A percentile compares a stretch with the other conserved stretches of the same genome.
These are phyloP conservation scores for Chaetomium fimeti DNA, from an alignment of 495 filamentous ascomycete genomes.

Conservation along the genomic window DNA sequence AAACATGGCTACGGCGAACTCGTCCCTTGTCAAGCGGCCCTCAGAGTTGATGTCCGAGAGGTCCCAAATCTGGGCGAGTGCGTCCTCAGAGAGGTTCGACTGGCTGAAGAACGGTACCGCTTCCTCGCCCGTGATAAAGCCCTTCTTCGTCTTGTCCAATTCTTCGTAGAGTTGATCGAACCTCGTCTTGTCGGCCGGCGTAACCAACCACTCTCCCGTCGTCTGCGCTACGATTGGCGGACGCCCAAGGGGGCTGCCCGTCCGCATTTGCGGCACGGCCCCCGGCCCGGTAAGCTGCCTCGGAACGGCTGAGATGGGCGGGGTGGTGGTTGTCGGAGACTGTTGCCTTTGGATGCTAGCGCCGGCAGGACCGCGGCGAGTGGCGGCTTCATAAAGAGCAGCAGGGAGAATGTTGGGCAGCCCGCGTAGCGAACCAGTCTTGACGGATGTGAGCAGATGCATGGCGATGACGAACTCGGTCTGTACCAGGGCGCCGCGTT, in stretches of 20 bases:
- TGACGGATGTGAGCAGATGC: slow-evolving; percentile 90
- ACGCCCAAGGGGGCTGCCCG: slow-evolving; percentile 68
- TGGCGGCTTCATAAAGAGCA: slow-evolving; percentile 87
- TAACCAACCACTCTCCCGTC: slow-evolving; percentile 81
- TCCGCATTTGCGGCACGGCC: slow-evolving; percentile 46
- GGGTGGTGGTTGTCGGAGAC: slow-evolving; percentile 38
- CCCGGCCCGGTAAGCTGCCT: slow-evolving; percentile 49
- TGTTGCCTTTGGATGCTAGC: slow-evolving; percentile 35
- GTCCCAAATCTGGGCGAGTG: slow-evolving; percentile 95
- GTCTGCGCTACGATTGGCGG: slow-evolving; percentile 58
- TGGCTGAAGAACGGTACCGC: slow-evolving; percentile 94
- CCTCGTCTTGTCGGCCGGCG: slow-evolving; percentile 73
- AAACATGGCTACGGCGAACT: slow-evolving; percentile 98
- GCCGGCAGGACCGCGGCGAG: slow-evolving; percentile 62
- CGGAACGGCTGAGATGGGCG: slow-evolving; percentile 44
- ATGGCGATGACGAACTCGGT: slow-evolving; percentile 98
- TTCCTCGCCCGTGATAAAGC: slow-evolving; percentile 86
- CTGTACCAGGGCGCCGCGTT: slow-evolving; percentile 80
- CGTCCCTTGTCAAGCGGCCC: slow-evolving; percentile 78
- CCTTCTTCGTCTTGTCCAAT: slow-evolving; percentile 73
- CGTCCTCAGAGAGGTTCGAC: slow-evolving; percentile 84
- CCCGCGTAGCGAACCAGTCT: slow-evolving; percentile 72
- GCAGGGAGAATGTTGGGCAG: slow-evolving; percentile 81
- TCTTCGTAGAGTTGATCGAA: slow-evolving; percentile 83
- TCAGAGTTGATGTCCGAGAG: slow-evolving; percentile 90